These are phyloP conservation scores for Globisporangium lucens DNA, from an alignment of 352 stramenopile genomes.

Conservation along the genomic window DNA sequence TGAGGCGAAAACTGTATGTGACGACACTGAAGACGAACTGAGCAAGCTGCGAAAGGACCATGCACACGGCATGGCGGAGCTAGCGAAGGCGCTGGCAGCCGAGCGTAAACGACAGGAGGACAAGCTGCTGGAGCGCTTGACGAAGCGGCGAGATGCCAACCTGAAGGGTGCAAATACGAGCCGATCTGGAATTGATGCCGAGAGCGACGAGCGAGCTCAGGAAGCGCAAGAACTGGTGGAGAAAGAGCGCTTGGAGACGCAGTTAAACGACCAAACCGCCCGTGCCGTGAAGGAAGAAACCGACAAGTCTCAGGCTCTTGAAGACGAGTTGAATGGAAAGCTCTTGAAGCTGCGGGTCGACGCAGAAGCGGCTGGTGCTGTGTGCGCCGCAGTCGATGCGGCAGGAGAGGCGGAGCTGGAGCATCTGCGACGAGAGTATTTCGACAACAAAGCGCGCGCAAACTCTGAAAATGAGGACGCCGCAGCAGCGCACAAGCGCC, in stretches of 20 bases:
- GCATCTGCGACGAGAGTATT: slow-evolving; percentile 23
- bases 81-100: slow-evolving; percentile 21
- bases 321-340: background rate
- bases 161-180: slow-evolving; percentile 7
- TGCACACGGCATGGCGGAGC: slow-evolving; percentile 17
- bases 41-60: slow-evolving; percentile 23
- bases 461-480: slow-evolving; percentile 20
- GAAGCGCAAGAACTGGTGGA: slow-evolving; percentile 24
- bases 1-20: background rate
- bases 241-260: slow-evolving; percentile 20
- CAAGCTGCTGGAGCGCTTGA: slow-evolving; percentile 31
- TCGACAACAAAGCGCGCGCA: slow-evolving; percentile 15
- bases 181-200: slow-evolving; percentile 4
- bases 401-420: slow-evolving; percentile 29
- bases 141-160: slow-evolving; percentile 13
- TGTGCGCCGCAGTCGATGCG: slow-evolving; percentile 23
- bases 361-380: slow-evolving; percentile 25
- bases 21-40: slow-evolving; percentile 16
- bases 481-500: slow-evolving; percentile 4
- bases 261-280: slow-evolving; percentile 20
- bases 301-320: slow-evolving; percentile 17
- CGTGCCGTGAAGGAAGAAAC: slow-evolving; percentile 21
- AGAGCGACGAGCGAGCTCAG: slow-evolving; percentile 12
- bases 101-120: slow-evolving; percentile 35
- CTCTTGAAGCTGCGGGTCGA: slow-evolving; percentile 3